Conservation (phyloP, 1,284 basidiomycete species). For the Ceratobasidium sp. region DNA sequence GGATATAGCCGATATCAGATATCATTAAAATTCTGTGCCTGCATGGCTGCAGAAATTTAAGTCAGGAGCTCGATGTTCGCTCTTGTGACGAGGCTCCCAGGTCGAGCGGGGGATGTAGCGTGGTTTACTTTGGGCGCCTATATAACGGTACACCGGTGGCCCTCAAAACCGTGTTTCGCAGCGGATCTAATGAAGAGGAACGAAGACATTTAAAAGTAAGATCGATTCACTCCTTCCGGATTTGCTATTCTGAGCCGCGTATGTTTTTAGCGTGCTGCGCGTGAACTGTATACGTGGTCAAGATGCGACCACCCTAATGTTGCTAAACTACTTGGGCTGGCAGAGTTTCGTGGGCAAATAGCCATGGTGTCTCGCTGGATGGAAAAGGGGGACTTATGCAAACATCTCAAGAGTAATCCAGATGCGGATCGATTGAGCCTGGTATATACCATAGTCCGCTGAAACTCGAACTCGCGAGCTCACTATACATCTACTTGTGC, state of each 20-base stretch:
- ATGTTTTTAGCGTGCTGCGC: neutral
- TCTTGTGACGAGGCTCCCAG: neutral
- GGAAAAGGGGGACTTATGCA: slow-evolving; percentile 11
- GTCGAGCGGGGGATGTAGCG: neutral
- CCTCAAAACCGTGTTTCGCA: slow-evolving; percentile 12
- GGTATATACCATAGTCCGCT: neutral
- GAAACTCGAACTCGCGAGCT: too few species aligned
- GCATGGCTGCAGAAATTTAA: neutral
- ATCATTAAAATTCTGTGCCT: neutral
- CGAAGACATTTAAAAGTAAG: neutral
- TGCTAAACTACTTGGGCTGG: neutral
- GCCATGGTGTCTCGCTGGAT: slow-evolving; percentile 20
- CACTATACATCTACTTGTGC: too few species aligned
- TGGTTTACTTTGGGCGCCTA: neutral
- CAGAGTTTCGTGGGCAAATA: neutral
- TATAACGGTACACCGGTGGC: neutral
- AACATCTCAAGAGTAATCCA: neutral
- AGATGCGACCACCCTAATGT: slow-evolving; percentile 5
- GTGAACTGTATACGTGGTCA: slow-evolving; percentile 19
- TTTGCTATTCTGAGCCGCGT: neutral
- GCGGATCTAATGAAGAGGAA: neutral
- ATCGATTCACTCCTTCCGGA: neutral
- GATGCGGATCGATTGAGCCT: neutral
- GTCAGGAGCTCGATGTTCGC: neutral
- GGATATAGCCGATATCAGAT: neutral